Base-by-base conservation (phyloP, 169 alveolate species). In the Plasmodium reichenowi region DNA sequence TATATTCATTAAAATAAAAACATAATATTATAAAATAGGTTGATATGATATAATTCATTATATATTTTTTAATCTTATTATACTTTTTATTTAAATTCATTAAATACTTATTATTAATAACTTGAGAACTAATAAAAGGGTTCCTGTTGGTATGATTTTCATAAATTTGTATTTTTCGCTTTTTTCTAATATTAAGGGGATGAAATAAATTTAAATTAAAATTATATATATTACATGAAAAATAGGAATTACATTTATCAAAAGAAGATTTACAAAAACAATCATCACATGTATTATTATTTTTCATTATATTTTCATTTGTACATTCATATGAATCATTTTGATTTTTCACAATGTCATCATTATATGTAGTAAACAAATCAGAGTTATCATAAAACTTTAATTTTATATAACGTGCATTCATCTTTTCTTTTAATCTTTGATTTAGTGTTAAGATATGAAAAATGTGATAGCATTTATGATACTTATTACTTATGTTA, bases 51-150 rank as follows among this genome's bases (percentile, higher is more conserved):
- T 80, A 80, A 24, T 68, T 68, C 38, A 56, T 20, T 12, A 80
- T 70, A 48, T 68, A 83, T 63, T 83, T 83, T 12, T 17, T 68
- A 13, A 83, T 47, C 60, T 83, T 83, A n/a, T 8, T 63, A 67
- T 83, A 48, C 17, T 68, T 83, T 4, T 54, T 20, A 60, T 83
- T 83, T 48, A 83, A 47, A 15, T 38, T 48, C 54, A 63, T 58
- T 56, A 83, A 67, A 68, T 83, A 83, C 32, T 83, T 83, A 43
- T 29, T 83, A 63, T 83, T 83, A 83, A 83, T 48, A 58, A 63
- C 70, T 29, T 56, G 38, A 13, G 52, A 83, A 60, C 72, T 83
- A 29, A 9, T 60, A 63, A 54, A 83, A 20, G 50, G 15, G 15
- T 63, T 59, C 24, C 26, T 38, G 5, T 24, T 29, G 13, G 26